Conservation (phyloP, 306 rosid species). For the Sicyos edulis region DNA sequence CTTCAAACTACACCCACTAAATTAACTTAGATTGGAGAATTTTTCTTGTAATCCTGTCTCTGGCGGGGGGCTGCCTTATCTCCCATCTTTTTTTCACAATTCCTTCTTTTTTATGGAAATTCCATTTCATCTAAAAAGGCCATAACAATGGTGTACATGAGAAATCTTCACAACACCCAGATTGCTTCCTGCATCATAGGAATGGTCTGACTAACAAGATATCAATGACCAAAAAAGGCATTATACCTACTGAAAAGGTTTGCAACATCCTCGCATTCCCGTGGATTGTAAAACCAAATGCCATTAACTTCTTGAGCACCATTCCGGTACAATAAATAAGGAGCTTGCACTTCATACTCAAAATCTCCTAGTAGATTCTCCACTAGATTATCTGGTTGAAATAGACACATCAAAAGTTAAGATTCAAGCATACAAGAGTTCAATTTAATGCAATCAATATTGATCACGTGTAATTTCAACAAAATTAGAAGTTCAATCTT, state of each 20-base stretch:
- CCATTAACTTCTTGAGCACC: constrained; percentile 95
- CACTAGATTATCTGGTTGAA: constrained; percentile 72
- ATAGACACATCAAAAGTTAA: not conserved
- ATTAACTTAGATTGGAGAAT: not conserved
- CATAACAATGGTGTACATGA: not conserved
- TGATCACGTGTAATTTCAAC: not conserved
- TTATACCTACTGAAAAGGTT: constrained; percentile 69
- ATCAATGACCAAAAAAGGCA: constrained; percentile 1
- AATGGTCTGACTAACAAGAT: not conserved
- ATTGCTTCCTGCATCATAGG: too few species aligned
- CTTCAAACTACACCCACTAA: constrained; percentile 2
- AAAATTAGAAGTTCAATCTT: not conserved
- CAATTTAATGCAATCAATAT: not conserved
- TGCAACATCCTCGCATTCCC: constrained; percentile 92
- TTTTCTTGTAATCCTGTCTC: not conserved
- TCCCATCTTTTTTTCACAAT: not conserved
- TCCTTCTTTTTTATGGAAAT: not conserved
- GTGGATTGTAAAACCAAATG: constrained; percentile 91
- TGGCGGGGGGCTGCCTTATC: not conserved
- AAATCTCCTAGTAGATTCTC: constrained; percentile 91
- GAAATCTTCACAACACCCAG: too few species aligned
- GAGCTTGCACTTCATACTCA: constrained; percentile 86
- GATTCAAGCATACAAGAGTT: not conserved
- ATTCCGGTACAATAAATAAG: constrained; percentile 81
- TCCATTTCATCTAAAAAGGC: not conserved